Percentiles rank a stretch among this genome's conserved stretches.
Conservation (phyloP, 768 basidiomycete genomes). For the Suillus tomentosus region DNA sequence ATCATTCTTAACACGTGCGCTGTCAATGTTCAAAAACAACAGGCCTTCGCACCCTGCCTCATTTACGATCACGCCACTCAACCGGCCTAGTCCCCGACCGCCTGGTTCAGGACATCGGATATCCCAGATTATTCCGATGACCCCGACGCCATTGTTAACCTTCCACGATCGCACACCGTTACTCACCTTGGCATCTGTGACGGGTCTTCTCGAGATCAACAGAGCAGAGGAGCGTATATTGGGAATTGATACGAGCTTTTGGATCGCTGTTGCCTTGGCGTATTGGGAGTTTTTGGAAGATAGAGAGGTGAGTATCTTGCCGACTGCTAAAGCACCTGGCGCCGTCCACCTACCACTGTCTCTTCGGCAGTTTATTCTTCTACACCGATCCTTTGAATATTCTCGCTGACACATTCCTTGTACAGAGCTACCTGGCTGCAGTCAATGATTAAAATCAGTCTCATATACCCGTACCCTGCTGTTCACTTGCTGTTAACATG, state of each 20-base stretch:
- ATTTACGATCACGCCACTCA: conserved; percentile 49
- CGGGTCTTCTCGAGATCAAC: conserved; percentile 67
- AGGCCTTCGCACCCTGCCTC: conserved; percentile 62
- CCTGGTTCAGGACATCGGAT: conserved; percentile 22
- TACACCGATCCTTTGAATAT: background rate
- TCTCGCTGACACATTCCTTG: background rate
- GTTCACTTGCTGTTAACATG: background rate
- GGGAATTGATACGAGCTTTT: conserved; percentile 77
- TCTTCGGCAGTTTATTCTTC: background rate
- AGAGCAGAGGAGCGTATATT: conserved; percentile 52
- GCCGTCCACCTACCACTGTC: background rate
- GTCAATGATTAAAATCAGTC: background rate
- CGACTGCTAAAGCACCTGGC: background rate
- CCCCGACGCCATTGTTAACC: conserved; percentile 53
- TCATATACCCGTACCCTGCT: background rate
- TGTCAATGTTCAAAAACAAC: conserved; percentile 49
- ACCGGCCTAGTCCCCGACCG: conserved; percentile 20
- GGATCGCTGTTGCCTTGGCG: conserved; percentile 72
- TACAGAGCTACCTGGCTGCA: conserved; percentile 5
- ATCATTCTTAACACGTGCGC: conserved; percentile 52
- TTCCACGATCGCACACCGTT: conserved; percentile 77
- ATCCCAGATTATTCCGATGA: conserved; percentile 24
- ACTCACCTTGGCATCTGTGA: conserved; percentile 55
- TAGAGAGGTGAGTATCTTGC: conserved; percentile 58
- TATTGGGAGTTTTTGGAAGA: conserved; percentile 80